These are phyloP conservation scores for Parascedosporium putredinis DNA, from an alignment of 2,329 filamentous ascomycete species.

Conservation along the genomic window DNA sequence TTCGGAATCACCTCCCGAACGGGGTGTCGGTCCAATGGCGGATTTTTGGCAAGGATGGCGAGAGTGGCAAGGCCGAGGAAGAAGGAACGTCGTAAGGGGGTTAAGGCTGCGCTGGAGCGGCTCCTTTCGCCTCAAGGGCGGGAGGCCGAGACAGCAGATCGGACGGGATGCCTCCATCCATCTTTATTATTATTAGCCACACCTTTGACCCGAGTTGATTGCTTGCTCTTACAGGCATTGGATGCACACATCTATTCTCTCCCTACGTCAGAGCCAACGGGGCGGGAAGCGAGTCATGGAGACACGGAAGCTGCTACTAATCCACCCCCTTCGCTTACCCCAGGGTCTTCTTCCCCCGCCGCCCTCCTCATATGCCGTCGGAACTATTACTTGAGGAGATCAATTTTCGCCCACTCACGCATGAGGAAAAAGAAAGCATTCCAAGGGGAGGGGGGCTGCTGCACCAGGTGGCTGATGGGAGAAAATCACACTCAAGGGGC, in stretches of 20 bases:
- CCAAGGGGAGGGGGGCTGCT: too few relatives aligned
- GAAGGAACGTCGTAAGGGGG: background rate
- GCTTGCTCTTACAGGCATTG: background rate
- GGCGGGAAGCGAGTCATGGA: too few relatives aligned
- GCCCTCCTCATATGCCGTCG: too few relatives aligned
- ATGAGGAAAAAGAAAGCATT: background rate
- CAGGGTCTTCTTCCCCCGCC: too few relatives aligned
- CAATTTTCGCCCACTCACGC: background rate
- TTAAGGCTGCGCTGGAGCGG: background rate
- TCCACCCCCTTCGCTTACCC: too few relatives aligned
- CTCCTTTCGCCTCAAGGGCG: background rate
- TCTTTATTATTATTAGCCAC: too few relatives aligned
- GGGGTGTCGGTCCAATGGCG: background rate
- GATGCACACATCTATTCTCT: too few relatives aligned
- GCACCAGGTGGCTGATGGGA: too few relatives aligned
- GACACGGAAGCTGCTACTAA: too few relatives aligned
- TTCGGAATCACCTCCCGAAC: conserved; percentile 1
- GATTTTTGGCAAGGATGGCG: background rate
- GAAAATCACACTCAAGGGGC: too few relatives aligned
- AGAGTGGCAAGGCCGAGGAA: background rate
- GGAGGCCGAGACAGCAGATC: background rate
- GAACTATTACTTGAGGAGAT: too few relatives aligned
- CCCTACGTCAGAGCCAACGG: background rate
- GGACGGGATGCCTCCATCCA: background rate
- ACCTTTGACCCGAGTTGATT: background rate